Conservation (phyloP, 202 grass and related monocot species). For the Saccharum hybrid region DNA sequence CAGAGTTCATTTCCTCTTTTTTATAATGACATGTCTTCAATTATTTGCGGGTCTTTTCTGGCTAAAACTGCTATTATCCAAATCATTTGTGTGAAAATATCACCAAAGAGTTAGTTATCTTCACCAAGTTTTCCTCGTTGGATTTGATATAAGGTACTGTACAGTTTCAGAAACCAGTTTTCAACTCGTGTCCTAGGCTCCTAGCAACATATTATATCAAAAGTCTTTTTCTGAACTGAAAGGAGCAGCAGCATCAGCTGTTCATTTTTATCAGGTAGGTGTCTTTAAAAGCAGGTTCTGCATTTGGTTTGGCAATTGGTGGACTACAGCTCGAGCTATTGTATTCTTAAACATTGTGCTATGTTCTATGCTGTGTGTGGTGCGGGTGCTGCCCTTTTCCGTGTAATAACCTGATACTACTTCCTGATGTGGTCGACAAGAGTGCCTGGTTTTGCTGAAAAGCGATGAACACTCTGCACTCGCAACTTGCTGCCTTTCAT, state of each 20-base stretch:
- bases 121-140: background rate
- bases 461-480: background rate
- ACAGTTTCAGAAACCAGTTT: background rate
- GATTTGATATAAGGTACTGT: background rate
- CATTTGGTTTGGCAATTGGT: background rate
- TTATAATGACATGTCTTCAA: background rate
- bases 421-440: conserved; percentile 13
- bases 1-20: background rate
- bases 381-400: background rate
- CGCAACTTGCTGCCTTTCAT: background rate
- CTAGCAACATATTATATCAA: background rate
- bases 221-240: background rate
- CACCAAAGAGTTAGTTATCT: background rate
- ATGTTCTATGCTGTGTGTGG: no score
- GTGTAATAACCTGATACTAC: background rate
- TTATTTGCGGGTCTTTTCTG: background rate
- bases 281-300: background rate
- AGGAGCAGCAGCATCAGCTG: background rate
- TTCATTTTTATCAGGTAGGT: background rate
- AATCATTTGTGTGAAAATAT: background rate
- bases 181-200: background rate
- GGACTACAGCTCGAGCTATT: background rate
- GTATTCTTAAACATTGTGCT: background rate
- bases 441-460: conserved; percentile 34
- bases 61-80: background rate